These are phyloP conservation scores for Ganoderma sinense DNA, from an alignment of 1,284 basidiomycete species.

Conservation along the genomic window DNA sequence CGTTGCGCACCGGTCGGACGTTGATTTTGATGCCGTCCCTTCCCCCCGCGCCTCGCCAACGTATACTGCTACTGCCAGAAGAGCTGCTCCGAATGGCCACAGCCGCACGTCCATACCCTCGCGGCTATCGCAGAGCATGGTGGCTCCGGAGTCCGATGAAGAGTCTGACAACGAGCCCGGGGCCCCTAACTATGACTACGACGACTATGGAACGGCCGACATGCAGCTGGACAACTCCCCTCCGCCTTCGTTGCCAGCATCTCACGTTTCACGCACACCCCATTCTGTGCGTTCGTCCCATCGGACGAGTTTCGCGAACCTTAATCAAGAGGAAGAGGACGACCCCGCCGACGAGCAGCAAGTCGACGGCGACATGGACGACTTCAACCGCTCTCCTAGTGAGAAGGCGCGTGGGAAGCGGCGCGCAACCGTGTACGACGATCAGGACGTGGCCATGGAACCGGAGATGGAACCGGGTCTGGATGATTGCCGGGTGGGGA, in stretches of 20 bases:
- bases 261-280: constrained; percentile 11
- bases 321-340: constrained; percentile 54
- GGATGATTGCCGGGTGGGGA: constrained; percentile 32
- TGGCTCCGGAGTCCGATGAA: constrained; percentile 39
- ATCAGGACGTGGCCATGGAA: constrained; percentile 54
- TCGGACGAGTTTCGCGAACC: constrained; percentile 54
- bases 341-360: constrained; percentile 44
- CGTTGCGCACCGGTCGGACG: constrained; percentile 57
- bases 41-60: constrained; percentile 50
- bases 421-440: constrained; percentile 33
- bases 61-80: constrained; percentile 44
- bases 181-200: constrained; percentile 34
- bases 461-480: constrained; percentile 62
- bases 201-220: constrained; percentile 34
- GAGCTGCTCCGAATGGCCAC: constrained; percentile 40
- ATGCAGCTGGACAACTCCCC: constrained; percentile 29
- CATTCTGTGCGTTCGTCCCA: constrained; percentile 36
- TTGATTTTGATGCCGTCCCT: constrained; percentile 74
- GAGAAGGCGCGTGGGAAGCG: constrained; percentile 46
- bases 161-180: constrained; percentile 33
- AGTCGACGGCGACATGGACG: constrained; percentile 39
- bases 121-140: constrained; percentile 48
- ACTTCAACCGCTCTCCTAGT: constrained; percentile 32
- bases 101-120: constrained; percentile 53
- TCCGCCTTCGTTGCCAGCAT: constrained; percentile 6